Conservation (phyloP, 495 filamentous ascomycete genomes). For the Hypoxylon trugodes region DNA sequence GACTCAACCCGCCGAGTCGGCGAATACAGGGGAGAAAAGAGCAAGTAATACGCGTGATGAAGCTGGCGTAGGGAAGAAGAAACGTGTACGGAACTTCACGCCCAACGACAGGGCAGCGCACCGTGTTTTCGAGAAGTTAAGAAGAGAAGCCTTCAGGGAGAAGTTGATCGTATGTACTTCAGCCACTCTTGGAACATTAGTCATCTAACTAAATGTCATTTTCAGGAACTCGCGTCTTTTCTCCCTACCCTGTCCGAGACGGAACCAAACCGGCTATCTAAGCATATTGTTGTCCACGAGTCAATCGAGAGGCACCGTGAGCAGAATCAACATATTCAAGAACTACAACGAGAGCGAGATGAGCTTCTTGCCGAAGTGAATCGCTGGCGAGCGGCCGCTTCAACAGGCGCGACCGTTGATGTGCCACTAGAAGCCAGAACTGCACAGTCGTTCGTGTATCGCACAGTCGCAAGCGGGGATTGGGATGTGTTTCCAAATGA, state of each 20-base stretch:
- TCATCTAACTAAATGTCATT: not conserved
- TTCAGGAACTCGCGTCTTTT: slow-evolving; percentile 38
- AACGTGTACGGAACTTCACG: slow-evolving; percentile 41
- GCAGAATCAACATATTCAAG: slow-evolving; percentile 21
- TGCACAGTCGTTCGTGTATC: slow-evolving; percentile 13
- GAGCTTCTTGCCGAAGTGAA: slow-evolving; percentile 37
- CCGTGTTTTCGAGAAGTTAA: slow-evolving; percentile 36
- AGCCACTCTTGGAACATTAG: not conserved
- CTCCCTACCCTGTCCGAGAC: slow-evolving; percentile 36
- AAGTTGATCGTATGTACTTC: slow-evolving; percentile 31
- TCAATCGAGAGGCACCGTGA: slow-evolving; percentile 36
- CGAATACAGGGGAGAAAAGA: slow-evolving; percentile 10
- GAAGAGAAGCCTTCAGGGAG: slow-evolving; percentile 42
- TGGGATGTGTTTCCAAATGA: slow-evolving; percentile 2
- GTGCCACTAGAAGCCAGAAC: slow-evolving; percentile 10
- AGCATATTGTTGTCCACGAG: slow-evolving; percentile 39
- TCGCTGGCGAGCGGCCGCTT: slow-evolving; percentile 27
- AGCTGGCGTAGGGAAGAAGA: slow-evolving; percentile 24
- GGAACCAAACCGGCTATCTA: slow-evolving; percentile 37
- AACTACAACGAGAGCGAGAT: slow-evolving; percentile 37
- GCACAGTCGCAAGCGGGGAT: slow-evolving; percentile 12
- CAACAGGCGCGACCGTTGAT: slow-evolving; percentile 1
- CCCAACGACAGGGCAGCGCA: slow-evolving; percentile 40
- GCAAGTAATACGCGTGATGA: slow-evolving; percentile 2
- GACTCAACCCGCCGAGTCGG: not conserved